phyloP scores from a whole-genome alignment of 345 rosid species.

The Populus tremula region DNA sequence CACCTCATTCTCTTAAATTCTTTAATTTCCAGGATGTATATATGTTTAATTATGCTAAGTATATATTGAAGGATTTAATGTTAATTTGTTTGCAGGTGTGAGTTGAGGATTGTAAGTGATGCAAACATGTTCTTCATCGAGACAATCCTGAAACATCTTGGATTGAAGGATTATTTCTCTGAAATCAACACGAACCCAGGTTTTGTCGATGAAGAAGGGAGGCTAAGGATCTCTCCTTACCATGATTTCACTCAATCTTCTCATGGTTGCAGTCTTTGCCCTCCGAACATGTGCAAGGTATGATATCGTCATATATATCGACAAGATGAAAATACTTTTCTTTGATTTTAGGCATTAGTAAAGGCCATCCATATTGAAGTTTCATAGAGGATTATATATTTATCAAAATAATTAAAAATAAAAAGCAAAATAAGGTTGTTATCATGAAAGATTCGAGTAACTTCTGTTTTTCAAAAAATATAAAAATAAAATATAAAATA shows the following conservation, averaged over 20 bases:
- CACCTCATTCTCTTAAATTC: background rate
- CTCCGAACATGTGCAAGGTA: slow-evolving; percentile 98
- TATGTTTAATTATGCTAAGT: background rate
- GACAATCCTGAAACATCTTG: slow-evolving; percentile 62
- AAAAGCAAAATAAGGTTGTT: too few species aligned
- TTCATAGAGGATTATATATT: too few species aligned
- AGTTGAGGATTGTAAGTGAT: slow-evolving; percentile 75
- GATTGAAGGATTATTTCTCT: slow-evolving; percentile 59
- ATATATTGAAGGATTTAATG: background rate
- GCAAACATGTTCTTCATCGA: slow-evolving; percentile 79
- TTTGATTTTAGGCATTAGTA: too few species aligned
- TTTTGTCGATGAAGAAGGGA: slow-evolving; percentile 51
- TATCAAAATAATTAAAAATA: too few species aligned
- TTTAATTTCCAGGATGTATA: slow-evolving; percentile 4
- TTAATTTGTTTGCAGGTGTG: slow-evolving; percentile 50
- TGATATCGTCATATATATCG: background rate
- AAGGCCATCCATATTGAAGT: too few species aligned
- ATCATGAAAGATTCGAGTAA: too few species aligned
- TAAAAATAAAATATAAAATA: too few species aligned
- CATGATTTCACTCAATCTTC: slow-evolving; percentile 56
- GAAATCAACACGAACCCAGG: slow-evolving; percentile 78
- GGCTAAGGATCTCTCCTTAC: slow-evolving; percentile 57
- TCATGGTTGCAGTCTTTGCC: slow-evolving; percentile 74
- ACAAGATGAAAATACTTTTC: background rate
- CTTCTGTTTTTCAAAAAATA: too few species aligned